Conservation (phyloP, 768 basidiomycete genomes). For the Rubroboletus pulcherrimus region DNA sequence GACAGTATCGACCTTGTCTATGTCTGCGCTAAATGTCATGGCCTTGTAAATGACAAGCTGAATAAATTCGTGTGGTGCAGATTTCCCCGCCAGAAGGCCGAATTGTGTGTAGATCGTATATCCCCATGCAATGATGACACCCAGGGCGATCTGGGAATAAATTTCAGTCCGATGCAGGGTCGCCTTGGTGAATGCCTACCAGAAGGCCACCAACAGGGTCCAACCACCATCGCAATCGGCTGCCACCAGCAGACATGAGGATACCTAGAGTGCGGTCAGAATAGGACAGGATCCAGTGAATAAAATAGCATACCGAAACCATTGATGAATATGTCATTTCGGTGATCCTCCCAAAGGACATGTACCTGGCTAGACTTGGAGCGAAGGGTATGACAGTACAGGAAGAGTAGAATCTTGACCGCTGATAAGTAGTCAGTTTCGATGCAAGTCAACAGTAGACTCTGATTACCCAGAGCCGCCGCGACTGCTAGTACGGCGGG, state of each 20-base stretch:
- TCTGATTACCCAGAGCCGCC: constrained; percentile 60
- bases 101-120: constrained; percentile 79
- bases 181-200: constrained; percentile 39
- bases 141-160: constrained; percentile 60
- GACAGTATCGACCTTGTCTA: constrained; percentile 86
- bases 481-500: constrained; percentile 81
- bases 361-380: constrained; percentile 85
- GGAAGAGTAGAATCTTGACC: constrained; percentile 81
- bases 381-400: constrained; percentile 80
- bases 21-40: constrained; percentile 82
- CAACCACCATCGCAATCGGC: constrained; percentile 77
- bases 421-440: constrained; percentile 36
- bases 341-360: constrained; percentile 95
- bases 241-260: constrained; percentile 80
- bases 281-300: background rate
- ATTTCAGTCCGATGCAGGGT: background rate
- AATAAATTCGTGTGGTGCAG: constrained; percentile 86
- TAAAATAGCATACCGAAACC: constrained; percentile 50
- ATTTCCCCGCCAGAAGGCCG: constrained; percentile 83
- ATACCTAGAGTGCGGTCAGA: constrained; percentile 46
- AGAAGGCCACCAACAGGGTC: constrained; percentile 78
- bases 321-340: constrained; percentile 90
- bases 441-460: background rate
- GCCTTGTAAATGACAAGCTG: constrained; percentile 90
- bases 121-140: constrained; percentile 75